phyloP scores from a whole-genome alignment of 2,329 filamentous ascomycete species.

The Lecanicillium sp. region DNA sequence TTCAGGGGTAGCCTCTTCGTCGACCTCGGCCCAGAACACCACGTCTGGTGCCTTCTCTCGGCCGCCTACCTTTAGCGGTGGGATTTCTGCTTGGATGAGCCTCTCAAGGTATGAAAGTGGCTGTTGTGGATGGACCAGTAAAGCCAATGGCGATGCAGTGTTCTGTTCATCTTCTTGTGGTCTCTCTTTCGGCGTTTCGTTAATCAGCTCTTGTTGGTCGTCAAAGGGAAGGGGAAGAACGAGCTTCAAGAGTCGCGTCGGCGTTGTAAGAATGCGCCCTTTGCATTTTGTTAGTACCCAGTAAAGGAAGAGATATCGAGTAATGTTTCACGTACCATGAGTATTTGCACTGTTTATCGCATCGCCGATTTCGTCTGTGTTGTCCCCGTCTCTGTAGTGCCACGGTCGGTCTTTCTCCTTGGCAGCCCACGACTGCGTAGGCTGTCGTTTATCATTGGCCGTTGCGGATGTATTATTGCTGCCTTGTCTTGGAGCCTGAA shows the following conservation, averaged over 20 bases:
- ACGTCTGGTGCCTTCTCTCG: slow-evolving; percentile 65
- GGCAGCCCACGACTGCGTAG: too few species aligned
- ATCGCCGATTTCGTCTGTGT: neutral
- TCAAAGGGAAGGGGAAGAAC: slow-evolving; percentile 59
- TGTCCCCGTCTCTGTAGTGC: too few species aligned
- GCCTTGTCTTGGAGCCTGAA: too few species aligned
- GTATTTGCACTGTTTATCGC: slow-evolving; percentile 11
- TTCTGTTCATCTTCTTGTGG: slow-evolving; percentile 21
- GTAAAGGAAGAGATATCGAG: too few species aligned
- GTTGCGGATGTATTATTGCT: too few species aligned
- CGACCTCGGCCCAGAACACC: slow-evolving; percentile 71
- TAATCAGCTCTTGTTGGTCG: slow-evolving; percentile 29
- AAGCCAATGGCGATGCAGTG: slow-evolving; percentile 68
- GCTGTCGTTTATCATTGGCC: too few species aligned
- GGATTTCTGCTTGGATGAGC: slow-evolving; percentile 80
- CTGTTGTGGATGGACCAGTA: slow-evolving; percentile 83
- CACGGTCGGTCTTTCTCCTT: too few species aligned
- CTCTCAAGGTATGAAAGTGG: slow-evolving; percentile 85
- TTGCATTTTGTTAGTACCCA: neutral
- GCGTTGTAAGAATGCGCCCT: slow-evolving; percentile 74
- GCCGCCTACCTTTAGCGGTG: slow-evolving; percentile 55
- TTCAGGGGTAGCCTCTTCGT: slow-evolving; percentile 41
- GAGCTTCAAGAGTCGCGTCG: slow-evolving; percentile 71
- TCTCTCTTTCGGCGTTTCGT: slow-evolving; percentile 28
- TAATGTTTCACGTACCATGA: slow-evolving; percentile 15